Evolutionary conservation across 2,329 filamentous ascomycete genomes (phyloP).

Genomic region (Fusarium illudens): DNA sequence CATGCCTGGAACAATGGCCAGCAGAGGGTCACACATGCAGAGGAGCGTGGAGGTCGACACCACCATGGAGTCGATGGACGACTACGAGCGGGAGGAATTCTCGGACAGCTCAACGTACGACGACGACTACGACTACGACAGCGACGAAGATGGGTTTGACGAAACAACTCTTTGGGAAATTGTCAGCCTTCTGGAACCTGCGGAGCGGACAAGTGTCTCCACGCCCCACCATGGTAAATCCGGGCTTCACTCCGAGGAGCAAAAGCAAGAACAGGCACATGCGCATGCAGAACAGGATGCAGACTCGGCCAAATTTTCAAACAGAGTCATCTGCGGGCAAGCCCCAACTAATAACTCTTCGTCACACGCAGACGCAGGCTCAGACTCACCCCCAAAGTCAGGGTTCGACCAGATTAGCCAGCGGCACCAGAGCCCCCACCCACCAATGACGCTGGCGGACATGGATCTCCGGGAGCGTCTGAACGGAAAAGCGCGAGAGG

Average conservation of each 20-base stretch:
- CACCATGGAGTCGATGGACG: conserved; percentile 61
- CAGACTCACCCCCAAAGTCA: background rate
- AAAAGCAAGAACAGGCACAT: conserved; percentile 3
- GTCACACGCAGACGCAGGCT: conserved; percentile 25
- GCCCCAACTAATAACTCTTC: conserved; percentile 28
- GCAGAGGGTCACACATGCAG: conserved; percentile 10
- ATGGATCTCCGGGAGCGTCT: conserved; percentile 33
- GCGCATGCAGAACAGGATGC: background rate
- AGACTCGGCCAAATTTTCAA: conserved; percentile 17
- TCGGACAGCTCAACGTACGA: conserved; percentile 37
- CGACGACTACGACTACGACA: conserved; percentile 39
- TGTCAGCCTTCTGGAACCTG: conserved; percentile 64
- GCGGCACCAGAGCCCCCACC: conserved; percentile 26
- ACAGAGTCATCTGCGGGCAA: background rate
- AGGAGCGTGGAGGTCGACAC: conserved; percentile 44
- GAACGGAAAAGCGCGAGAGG: conserved; percentile 24
- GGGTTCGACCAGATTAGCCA: background rate
- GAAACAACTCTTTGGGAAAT: conserved; percentile 72
- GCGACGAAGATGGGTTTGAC: conserved; percentile 63
- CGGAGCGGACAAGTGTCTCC: conserved; percentile 56
- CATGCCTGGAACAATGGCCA: conserved; percentile 62
- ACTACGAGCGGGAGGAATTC: conserved; percentile 63
- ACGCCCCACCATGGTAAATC: conserved; percentile 28
- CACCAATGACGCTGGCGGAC: conserved; percentile 34
- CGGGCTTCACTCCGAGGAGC: conserved; percentile 29